Base-by-base conservation (phyloP, 129 eudicot species). In the Tagetes patula region DNA sequence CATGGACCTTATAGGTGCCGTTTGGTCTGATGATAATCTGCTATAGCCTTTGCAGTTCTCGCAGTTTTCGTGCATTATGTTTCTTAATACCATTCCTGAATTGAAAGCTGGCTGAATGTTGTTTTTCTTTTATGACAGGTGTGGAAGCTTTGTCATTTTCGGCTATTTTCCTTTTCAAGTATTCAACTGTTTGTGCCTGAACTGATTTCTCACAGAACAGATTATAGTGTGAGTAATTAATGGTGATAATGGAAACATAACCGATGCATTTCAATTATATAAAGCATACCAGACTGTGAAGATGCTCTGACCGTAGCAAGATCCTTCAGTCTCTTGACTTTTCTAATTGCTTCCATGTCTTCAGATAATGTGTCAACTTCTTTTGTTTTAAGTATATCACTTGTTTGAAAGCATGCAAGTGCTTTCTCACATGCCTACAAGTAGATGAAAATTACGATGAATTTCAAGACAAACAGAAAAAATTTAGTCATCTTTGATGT, bases 401-500 rank as follows among this genome's bases (percentile, higher is more conserved):
- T 71, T 48, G 65, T 54, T 50, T 75, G 70, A 65, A 80, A 46
- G 79, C 82, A 77, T 71, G 83, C 74, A 63, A 87, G 82, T 74
- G 90, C 96, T 82, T 83, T 85, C 78, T 90, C 91, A 75, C 87
- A 87, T 74, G 96, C 93, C 96, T 89, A 38, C 38, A 39, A 2
- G 40, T 39, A 8, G 40, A 64, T 39, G 33, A 75, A 69, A 39
- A 12, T 7, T 34, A 41, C 63, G 8, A 42, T 45, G 1, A 11
- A 37, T 48, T 27, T 64, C 47, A 58, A 20, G 9, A 66, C 46
- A 54, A 54, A 10, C 34, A 52, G n/a, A 65, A 66, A 80, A 72
- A 67, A 39, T 61, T 50, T 6, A 27, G 59, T 41, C 32, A 10
- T 6, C 27, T 20, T 20, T 20, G 2, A 31, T n/a, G 31, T 4